Evolutionary conservation across 2,329 filamentous ascomycete species (phyloP).

Genomic region (Metarhizium anisopliae): DNA sequence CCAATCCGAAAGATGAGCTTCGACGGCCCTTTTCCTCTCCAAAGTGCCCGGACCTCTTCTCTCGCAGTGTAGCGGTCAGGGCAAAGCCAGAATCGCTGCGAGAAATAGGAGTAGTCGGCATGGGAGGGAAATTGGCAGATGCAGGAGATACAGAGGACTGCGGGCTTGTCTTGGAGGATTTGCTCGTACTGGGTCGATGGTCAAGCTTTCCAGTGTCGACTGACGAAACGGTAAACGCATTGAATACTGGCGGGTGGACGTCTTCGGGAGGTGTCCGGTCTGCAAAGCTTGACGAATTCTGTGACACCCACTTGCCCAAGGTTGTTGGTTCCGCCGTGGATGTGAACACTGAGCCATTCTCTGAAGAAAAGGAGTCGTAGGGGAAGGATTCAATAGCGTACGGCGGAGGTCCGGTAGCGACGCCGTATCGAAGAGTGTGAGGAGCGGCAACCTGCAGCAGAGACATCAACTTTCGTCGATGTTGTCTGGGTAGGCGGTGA

Average conservation of each 20-base stretch:
- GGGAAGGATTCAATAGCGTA: conserved; percentile 93
- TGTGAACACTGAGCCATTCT: conserved; percentile 73
- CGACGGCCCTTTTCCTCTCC: conserved; percentile 67
- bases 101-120: conserved; percentile 72
- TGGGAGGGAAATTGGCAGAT: conserved; percentile 66
- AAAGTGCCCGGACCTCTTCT: conserved; percentile 93
- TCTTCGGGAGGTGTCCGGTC: conserved; percentile 47
- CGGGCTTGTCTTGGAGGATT: conserved; percentile 52
- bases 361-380: conserved; percentile 79
- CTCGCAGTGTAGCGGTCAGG: conserved; percentile 73
- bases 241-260: conserved; percentile 65
- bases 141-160: conserved; percentile 64
- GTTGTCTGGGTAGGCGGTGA: conserved; percentile 74
- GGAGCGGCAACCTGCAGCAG: conserved; percentile 84
- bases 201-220: conserved; percentile 59
- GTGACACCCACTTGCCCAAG: conserved; percentile 75
- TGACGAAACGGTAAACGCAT: conserved; percentile 76
- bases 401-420: conserved; percentile 77
- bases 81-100: conserved; percentile 88
- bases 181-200: conserved; percentile 63
- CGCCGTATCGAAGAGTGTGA: conserved; percentile 78
- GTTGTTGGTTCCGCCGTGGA: conserved; percentile 60
- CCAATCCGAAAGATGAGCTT: conserved; percentile 86
- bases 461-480: conserved; percentile 80
- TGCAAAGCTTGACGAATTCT: conserved; percentile 84